Evolutionary conservation across 164 flowering plant species (phyloP).

Genomic region (Annona cherimola): DNA sequence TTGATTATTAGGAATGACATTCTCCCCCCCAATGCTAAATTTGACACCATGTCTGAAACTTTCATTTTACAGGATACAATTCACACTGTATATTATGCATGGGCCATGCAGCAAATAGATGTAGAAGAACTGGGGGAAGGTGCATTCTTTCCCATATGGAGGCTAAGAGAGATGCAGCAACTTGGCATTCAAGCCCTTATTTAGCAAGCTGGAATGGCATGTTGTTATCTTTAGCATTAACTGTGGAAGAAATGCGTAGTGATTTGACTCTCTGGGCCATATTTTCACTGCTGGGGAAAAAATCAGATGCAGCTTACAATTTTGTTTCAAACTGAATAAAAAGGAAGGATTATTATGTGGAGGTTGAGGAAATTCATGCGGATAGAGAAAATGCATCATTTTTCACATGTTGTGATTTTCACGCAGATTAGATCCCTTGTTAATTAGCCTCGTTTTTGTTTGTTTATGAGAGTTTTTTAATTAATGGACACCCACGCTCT

Average conservation of each 20-base stretch:
- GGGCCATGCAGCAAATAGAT: conserved; percentile 92
- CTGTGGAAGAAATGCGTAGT: neutral
- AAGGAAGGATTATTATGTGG: neutral
- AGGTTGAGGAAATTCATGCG: no score
- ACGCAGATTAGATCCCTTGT: no score
- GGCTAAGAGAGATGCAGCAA: conserved; percentile 83
- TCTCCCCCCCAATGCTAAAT: no score
- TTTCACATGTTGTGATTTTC: no score
- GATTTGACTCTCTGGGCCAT: neutral
- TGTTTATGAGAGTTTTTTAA: no score
- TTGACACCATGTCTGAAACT: no score
- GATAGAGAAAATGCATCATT: no score
- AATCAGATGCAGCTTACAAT: neutral
- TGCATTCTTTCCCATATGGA: conserved; percentile 75
- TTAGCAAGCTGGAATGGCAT: conserved; percentile 12
- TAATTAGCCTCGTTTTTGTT: no score
- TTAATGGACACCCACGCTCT: no score
- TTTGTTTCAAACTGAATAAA: neutral
- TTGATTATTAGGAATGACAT: no score
- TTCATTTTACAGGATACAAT: neutral
- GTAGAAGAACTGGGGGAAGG: conserved; percentile 69
- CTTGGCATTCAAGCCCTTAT: conserved; percentile 76
- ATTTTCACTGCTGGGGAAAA: neutral
- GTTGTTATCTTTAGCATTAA: neutral
- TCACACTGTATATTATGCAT: conserved; percentile 60